phyloP scores from a whole-genome alignment of 2,329 filamentous ascomycete species.

The Colletotrichum shisoi region DNA sequence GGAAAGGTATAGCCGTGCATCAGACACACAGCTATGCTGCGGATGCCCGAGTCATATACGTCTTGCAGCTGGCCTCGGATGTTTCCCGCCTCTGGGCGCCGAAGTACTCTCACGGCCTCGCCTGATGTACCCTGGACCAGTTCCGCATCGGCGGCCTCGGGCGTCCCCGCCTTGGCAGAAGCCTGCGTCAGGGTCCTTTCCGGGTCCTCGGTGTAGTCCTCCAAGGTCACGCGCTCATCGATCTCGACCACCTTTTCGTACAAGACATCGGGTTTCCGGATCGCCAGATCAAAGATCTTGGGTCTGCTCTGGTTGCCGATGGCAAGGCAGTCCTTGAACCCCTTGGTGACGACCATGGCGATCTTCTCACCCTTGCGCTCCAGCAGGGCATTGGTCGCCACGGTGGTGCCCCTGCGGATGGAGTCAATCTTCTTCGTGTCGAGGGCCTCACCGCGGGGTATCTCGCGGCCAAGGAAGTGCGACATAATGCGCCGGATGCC shows the following conservation, averaged over 20 bases:
- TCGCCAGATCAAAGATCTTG: slow-evolving; percentile 89
- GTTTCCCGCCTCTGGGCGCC: slow-evolving; percentile 59
- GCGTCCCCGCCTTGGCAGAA: slow-evolving; percentile 59
- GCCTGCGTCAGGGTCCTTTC: slow-evolving; percentile 65
- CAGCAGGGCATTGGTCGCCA: slow-evolving; percentile 89
- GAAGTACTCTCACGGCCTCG: slow-evolving; percentile 73
- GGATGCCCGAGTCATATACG: slow-evolving; percentile 73
- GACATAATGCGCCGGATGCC: slow-evolving; percentile 87
- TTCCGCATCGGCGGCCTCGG: slow-evolving; percentile 59
- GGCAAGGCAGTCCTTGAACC: slow-evolving; percentile 84
- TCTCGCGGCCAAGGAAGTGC: slow-evolving; percentile 76
- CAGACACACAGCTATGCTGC: slow-evolving; percentile 85
- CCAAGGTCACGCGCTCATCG: slow-evolving; percentile 87
- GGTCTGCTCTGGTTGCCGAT: slow-evolving; percentile 93
- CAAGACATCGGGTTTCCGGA: slow-evolving; percentile 84
- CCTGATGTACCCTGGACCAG: slow-evolving; percentile 73
- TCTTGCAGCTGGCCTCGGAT: slow-evolving; percentile 65
- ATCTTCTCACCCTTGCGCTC: slow-evolving; percentile 91
- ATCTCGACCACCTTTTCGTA: slow-evolving; percentile 89
- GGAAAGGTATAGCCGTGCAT: slow-evolving; percentile 95
- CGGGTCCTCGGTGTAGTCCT: slow-evolving; percentile 92
- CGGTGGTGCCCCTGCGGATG: slow-evolving; percentile 95
- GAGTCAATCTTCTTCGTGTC: slow-evolving; percentile 86
- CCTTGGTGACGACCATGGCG: slow-evolving; percentile 84
- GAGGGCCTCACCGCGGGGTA: slow-evolving; percentile 79